Evolutionary conservation across 768 basidiomycete genomes (phyloP).

Genomic region (Mycena albidolilacea): DNA sequence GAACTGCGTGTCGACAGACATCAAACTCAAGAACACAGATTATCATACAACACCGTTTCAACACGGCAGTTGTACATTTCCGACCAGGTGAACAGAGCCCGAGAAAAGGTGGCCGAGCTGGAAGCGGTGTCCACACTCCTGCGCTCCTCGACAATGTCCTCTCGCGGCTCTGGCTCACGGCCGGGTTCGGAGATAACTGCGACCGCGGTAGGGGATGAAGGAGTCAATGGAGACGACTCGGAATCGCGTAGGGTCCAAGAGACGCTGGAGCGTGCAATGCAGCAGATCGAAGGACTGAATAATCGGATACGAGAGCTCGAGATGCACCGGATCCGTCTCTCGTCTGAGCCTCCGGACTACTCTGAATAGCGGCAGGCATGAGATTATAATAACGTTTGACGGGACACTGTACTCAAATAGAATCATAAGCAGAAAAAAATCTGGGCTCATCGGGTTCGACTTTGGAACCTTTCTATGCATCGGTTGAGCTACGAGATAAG

Average conservation of each 20-base stretch:
- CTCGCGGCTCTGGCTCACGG: background rate
- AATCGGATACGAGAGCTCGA: constrained; percentile 19
- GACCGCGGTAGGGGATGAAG: background rate
- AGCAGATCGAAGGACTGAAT: constrained; percentile 10
- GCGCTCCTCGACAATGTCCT: background rate
- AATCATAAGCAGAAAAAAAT: too few species aligned
- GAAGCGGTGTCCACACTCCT: constrained; percentile 18
- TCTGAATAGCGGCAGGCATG: background rate
- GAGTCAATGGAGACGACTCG: too few species aligned
- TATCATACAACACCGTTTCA: background rate
- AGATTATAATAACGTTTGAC: too few species aligned
- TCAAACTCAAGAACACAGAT: background rate
- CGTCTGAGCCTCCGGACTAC: constrained; percentile 20
- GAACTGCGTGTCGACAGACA: background rate
- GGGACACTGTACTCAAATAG: too few species aligned
- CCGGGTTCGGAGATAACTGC: background rate
- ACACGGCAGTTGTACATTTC: constrained; percentile 30
- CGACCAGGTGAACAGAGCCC: constrained; percentile 26
- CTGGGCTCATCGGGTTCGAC: too few species aligned
- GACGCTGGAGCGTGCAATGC: background rate
- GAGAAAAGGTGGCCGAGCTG: constrained; percentile 22
- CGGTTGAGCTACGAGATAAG: too few species aligned
- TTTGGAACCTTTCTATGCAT: too few species aligned
- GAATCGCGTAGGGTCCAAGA: background rate
- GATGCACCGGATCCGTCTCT: constrained; percentile 1